phyloP scores from a whole-genome alignment of 23 red algal species.

The Cyanidium caldarium region DNA sequence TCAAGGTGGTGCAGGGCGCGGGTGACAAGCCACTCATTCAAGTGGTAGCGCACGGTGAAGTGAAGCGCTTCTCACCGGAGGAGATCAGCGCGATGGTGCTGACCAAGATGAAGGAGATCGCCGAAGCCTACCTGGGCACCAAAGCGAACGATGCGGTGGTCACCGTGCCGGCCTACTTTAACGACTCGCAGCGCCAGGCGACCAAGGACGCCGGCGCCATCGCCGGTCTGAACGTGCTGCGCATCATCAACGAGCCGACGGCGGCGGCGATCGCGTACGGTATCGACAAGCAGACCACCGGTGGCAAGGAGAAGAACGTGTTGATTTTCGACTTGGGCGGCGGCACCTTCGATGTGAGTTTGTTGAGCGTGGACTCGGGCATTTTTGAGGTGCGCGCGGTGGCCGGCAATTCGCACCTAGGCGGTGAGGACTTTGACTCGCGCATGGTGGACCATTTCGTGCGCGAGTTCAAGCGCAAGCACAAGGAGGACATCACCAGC shows the following conservation, averaged over 20 bases:
- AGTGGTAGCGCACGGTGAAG: slow-evolving; percentile 75
- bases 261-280: slow-evolving; percentile 99
- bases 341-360: slow-evolving; percentile 97
- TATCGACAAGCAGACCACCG: slow-evolving; percentile 50
- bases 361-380: slow-evolving; percentile 92
- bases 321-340: slow-evolving; percentile 96
- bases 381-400: slow-evolving; percentile 97
- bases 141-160: slow-evolving; percentile 78
- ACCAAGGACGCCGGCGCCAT: slow-evolving; percentile 99
- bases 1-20: slow-evolving; percentile 61
- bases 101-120: slow-evolving; percentile 92
- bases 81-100: slow-evolving; percentile 98
- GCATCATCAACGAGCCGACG: slow-evolving; percentile 99
- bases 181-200: slow-evolving; percentile 93
- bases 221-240: slow-evolving; percentile 86
- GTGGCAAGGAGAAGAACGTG: slow-evolving; percentile 50
- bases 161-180: slow-evolving; percentile 98
- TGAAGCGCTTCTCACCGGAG: slow-evolving; percentile 81
- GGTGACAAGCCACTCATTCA: slow-evolving; percentile 80
- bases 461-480: slow-evolving; percentile 94
- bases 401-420: slow-evolving; percentile 38
- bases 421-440: slow-evolving; percentile 99
- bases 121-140: slow-evolving; percentile 84
- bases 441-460: slow-evolving; percentile 90
- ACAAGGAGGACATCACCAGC: slow-evolving; percentile 96